phyloP scores from a whole-genome alignment of 768 basidiomycete genomes.

The Auricularia auricula-judae region DNA sequence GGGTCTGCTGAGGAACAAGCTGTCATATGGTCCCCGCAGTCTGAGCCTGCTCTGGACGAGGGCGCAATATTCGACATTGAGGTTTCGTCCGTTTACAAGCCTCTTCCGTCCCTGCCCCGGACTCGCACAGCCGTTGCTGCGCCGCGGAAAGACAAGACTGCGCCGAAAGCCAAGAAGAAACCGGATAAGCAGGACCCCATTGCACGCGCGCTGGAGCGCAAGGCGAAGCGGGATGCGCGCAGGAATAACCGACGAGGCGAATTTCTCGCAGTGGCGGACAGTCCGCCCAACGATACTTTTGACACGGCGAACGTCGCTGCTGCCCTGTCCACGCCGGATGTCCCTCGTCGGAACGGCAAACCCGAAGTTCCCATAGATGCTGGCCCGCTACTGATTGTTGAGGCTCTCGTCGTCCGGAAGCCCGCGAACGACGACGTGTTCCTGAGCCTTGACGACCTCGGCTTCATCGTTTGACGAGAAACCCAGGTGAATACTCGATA shows the following conservation, averaged over 20 bases:
- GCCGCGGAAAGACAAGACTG: conserved; percentile 6
- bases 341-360: background rate
- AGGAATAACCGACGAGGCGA: conserved; percentile 1
- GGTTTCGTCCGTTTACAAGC: conserved; percentile 64
- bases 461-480: background rate
- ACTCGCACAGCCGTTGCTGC: conserved; percentile 17
- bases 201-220: background rate
- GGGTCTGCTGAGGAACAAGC: conserved; percentile 25
- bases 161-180: conserved; percentile 15
- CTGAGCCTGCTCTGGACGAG: conserved; percentile 7
- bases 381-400: conserved; percentile 60
- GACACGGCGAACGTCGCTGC: conserved; percentile 12
- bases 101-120: conserved; percentile 47
- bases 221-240: background rate
- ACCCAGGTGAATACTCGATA: too few species aligned
- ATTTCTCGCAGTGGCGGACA: conserved; percentile 7
- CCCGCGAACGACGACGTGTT: conserved; percentile 66
- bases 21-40: conserved; percentile 16
- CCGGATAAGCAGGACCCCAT: background rate
- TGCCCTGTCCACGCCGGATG: conserved; percentile 15
- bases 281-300: conserved; percentile 1
- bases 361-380: conserved; percentile 2
- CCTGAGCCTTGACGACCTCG: conserved; percentile 17
- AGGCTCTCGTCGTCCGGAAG: conserved; percentile 70
- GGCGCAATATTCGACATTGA: conserved; percentile 38